phyloP scores from a whole-genome alignment of 768 basidiomycete genomes.

The Lyophyllum shimeji region DNA sequence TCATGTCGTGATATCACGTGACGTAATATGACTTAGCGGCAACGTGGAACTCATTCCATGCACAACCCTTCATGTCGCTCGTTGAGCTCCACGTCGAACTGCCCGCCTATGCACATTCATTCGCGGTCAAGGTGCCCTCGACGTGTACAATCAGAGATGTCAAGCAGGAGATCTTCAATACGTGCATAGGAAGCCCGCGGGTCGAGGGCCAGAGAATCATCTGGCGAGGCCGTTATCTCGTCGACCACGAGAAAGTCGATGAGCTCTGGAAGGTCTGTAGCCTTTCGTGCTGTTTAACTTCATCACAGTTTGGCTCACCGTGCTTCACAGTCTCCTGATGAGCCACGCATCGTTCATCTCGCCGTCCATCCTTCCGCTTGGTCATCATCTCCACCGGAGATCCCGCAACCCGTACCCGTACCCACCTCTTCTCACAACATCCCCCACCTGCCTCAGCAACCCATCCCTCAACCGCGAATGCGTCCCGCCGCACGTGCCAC shows the following conservation, averaged over 20 bases:
- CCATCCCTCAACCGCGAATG: conserved; percentile 1
- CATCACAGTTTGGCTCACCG: conserved; percentile 9
- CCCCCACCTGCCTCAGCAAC: conserved; percentile 5
- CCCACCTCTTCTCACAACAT: conserved; percentile 4
- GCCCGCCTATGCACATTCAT: conserved; percentile 72
- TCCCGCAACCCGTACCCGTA: conserved; percentile 17
- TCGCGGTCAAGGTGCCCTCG: conserved; percentile 49
- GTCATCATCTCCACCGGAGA: conserved; percentile 52
- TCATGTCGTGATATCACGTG: conserved; percentile 10
- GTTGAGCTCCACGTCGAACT: conserved; percentile 68
- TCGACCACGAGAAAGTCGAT: conserved; percentile 62
- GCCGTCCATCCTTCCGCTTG: conserved; percentile 82
- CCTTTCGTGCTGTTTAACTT: conserved; percentile 10
- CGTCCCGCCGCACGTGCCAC: not conserved
- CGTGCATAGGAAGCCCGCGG: conserved; percentile 63
- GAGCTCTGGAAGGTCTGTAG: conserved; percentile 68
- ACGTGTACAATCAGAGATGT: conserved; percentile 57
- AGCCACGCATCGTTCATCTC: conserved; percentile 66
- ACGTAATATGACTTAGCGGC: conserved; percentile 1
- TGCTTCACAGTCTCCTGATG: conserved; percentile 46
- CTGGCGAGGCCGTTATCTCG: conserved; percentile 68
- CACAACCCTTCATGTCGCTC: conserved; percentile 33
- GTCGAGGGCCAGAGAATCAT: conserved; percentile 76
- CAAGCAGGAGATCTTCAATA: conserved; percentile 61
- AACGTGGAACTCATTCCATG: conserved; percentile 22